Base-by-base conservation (phyloP, 495 filamentous ascomycete species). In the Aspergillus mulundensis region DNA sequence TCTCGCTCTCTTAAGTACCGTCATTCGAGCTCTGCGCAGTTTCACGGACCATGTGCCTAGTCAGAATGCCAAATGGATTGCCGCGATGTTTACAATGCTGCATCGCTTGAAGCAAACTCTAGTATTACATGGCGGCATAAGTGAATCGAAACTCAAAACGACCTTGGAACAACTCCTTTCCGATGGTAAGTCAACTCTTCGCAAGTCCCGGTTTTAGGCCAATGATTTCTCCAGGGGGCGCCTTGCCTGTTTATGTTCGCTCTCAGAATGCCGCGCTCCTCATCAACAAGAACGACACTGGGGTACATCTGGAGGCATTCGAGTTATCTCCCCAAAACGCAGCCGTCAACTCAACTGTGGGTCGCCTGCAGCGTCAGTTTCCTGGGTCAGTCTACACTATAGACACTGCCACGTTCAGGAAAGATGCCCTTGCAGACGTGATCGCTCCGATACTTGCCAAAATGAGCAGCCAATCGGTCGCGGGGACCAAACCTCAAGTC, bases 251-350 rank as follows among this genome's bases (percentile, higher is more conserved):
- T 12, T 64, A 85, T 50, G 68, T 87, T 28, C 60, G 63, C n/a
- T 68, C 62, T 14, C 85, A 88, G 60, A 89, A 89, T 63, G 81
- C 82, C 0, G 85, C 70, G 0, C 51, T 87, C 0, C 58, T 87
- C 8, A 62, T 87, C 41, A 72, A 68, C 2, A 66, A 58, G 36
- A 36, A 47, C 0, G 41, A 59, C 0, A 32, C 68, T n/a, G 36
- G 54, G 5, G 66, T 81, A 36, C 41, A 72, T 1, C 65, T 87
- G 24, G 77, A 86, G 60, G 58, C 68, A 0, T 88, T 86, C 47
- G 83, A 87, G 56, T 71, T 84, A 0, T 79, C 81, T 5, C 74
- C 84, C 0, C 54, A 56, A 1, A 81, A 81, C 51, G 10, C 59
- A 0, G 56, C 65, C 0, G 78, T 84, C n/a, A 78, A 77, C 50